Conservation (phyloP, 2,329 filamentous ascomycete species). For the Pezicula radicicola region DNA sequence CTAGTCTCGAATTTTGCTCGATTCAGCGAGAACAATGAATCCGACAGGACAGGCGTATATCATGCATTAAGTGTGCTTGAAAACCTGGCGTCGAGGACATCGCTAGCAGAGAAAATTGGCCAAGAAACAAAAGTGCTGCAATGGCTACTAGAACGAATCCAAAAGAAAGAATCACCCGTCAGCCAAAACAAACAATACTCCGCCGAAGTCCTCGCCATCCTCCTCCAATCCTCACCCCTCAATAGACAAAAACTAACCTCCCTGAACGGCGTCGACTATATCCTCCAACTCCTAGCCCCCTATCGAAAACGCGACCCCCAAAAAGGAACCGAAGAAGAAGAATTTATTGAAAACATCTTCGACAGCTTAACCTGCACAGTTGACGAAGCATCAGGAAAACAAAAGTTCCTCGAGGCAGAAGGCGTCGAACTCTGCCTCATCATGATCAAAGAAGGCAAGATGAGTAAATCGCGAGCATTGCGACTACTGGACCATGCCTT, state of each 20-base stretch:
- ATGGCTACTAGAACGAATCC: conserved; percentile 77
- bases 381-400: conserved; percentile 72
- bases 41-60: conserved; percentile 83
- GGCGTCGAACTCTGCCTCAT: conserved; percentile 88
- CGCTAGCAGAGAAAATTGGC: conserved; percentile 70
- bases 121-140: conserved; percentile 63
- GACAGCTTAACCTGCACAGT: conserved; percentile 79
- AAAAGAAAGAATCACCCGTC: conserved; percentile 63
- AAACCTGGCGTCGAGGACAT: conserved; percentile 72
- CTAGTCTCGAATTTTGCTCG: conserved; percentile 75
- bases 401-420: conserved; percentile 82
- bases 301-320: conserved; percentile 86
- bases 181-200: conserved; percentile 94
- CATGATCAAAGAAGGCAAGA: conserved; percentile 86
- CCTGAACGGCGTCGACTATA: conserved; percentile 70
- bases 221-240: conserved; percentile 70
- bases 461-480: conserved; percentile 74
- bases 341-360: conserved; percentile 93
- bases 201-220: conserved; percentile 85
- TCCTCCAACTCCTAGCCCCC: conserved; percentile 78
- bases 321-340: conserved; percentile 85
- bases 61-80: conserved; percentile 81
- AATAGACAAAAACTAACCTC: conserved; percentile 62
- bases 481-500: conserved; percentile 82
- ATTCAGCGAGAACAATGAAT: conserved; percentile 71